These are phyloP conservation scores for Fusarium marasasianum DNA, from an alignment of 2,329 filamentous ascomycete genomes.

Conservation along the genomic window DNA sequence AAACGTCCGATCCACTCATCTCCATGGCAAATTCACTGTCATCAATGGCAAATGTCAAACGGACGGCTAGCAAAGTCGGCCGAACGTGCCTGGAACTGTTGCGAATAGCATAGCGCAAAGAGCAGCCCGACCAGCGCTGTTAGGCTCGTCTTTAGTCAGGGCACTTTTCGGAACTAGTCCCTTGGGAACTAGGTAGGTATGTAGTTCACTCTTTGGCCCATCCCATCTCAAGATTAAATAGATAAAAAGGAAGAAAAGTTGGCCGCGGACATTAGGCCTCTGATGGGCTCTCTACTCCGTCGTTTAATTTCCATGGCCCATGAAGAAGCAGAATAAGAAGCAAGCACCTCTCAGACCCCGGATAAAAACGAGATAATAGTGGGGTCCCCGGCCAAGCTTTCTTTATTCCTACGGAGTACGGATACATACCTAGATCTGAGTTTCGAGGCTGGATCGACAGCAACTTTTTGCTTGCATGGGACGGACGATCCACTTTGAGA, in stretches of 20 bases:
- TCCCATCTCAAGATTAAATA: neutral
- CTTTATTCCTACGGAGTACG: neutral
- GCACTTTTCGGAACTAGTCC: neutral
- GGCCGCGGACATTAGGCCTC: slow-evolving; percentile 15
- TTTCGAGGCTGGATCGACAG: slow-evolving; percentile 31
- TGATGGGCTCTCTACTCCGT: slow-evolving; percentile 19
- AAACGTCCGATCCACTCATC: slow-evolving; percentile 17
- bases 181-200: no score
- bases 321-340: neutral
- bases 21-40: neutral
- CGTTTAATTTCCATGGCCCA: slow-evolving; percentile 28
- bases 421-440: slow-evolving; percentile 18
- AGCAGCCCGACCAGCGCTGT: neutral
- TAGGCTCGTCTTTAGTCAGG: slow-evolving; percentile 20
- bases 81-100: slow-evolving; percentile 10
- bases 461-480: neutral
- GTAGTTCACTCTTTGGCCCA: neutral
- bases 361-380: slow-evolving; percentile 5
- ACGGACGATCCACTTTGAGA: slow-evolving; percentile 1
- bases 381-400: slow-evolving; percentile 25
- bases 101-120: neutral
- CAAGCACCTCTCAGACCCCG: neutral
- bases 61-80: slow-evolving; percentile 1
- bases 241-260: neutral
- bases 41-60: neutral